phyloP scores from a whole-genome alignment of 2,329 filamentous ascomycete genomes.

The Cordyceps farinosa region DNA sequence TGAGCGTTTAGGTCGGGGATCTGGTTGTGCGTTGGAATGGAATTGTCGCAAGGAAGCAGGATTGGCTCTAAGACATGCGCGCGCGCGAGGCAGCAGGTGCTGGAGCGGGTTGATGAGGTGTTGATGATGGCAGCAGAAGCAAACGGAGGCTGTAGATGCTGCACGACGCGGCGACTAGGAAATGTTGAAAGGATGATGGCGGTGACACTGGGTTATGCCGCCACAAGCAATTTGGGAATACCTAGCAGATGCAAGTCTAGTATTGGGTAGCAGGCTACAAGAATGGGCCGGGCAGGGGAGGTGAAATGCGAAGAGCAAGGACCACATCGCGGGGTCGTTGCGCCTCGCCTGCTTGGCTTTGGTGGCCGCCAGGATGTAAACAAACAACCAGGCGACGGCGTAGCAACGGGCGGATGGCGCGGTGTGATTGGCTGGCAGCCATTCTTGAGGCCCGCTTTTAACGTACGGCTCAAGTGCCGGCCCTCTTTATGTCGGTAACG shows the following conservation, averaged over 20 bases:
- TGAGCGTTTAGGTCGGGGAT: not conserved
- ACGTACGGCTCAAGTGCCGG: not conserved
- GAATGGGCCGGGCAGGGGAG: slow-evolving; percentile 20
- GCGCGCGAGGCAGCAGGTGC: slow-evolving; percentile 5
- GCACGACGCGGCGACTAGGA: slow-evolving; percentile 10
- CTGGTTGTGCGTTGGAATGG: slow-evolving; percentile 17
- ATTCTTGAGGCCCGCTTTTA: slow-evolving; percentile 1
- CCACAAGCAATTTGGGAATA: slow-evolving; percentile 22
- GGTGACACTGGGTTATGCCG: slow-evolving; percentile 23
- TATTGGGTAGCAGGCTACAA: slow-evolving; percentile 10
- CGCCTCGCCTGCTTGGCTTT: slow-evolving; percentile 1
- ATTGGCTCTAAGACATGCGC: slow-evolving; percentile 20
- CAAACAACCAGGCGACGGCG: slow-evolving; percentile 33
- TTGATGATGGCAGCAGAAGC: not conserved
- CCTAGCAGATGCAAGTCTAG: slow-evolving; percentile 5
- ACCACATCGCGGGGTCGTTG: slow-evolving; percentile 25
- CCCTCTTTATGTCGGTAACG: not conserved
- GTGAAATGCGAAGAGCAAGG: slow-evolving; percentile 16
- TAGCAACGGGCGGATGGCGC: slow-evolving; percentile 27
- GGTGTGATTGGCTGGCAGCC: slow-evolving; percentile 24
- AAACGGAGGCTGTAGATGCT: slow-evolving; percentile 11
- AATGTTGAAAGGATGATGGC: slow-evolving; percentile 15
- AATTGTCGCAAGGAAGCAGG: slow-evolving; percentile 7
- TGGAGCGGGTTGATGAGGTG: not conserved
- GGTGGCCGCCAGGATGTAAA: slow-evolving; percentile 25